phyloP scores from a whole-genome alignment of 768 basidiomycete genomes.

The Cystobasidiopsis lactophilus region DNA sequence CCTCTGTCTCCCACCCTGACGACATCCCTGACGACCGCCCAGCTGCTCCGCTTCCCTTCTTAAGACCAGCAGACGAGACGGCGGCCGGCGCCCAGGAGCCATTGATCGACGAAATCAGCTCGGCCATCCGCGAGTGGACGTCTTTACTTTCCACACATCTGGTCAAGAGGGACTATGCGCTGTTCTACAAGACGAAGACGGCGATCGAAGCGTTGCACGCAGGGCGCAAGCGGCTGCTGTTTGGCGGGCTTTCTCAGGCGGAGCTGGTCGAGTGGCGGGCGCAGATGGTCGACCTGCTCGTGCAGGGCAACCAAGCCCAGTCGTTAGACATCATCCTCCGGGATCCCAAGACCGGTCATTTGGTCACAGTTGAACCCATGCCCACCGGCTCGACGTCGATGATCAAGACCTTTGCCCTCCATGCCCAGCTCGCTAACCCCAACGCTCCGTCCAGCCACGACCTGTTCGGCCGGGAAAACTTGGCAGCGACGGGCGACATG shows the following conservation, averaged over 20 bases:
- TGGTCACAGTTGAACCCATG: slow-evolving; percentile 76
- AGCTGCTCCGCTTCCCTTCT: slow-evolving; percentile 70
- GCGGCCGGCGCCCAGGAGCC: slow-evolving; percentile 60
- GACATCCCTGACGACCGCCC: slow-evolving; percentile 33
- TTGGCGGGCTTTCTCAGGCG: slow-evolving; percentile 58
- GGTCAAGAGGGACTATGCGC: slow-evolving; percentile 62
- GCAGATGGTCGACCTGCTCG: slow-evolving; percentile 69
- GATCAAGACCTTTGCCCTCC: slow-evolving; percentile 76
- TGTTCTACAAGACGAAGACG: slow-evolving; percentile 63
- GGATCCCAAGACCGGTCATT: slow-evolving; percentile 70
- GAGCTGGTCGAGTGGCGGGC: slow-evolving; percentile 60
- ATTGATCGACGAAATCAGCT: slow-evolving; percentile 90
- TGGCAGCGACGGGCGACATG: too few species aligned
- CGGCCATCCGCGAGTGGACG: slow-evolving; percentile 90
- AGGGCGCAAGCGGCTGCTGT: slow-evolving; percentile 71
- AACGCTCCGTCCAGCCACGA: too few species aligned
- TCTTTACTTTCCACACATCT: slow-evolving; percentile 77
- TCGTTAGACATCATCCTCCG: slow-evolving; percentile 89
- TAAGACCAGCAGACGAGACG: slow-evolving; percentile 88
- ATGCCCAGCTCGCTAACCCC: slow-evolving; percentile 28
- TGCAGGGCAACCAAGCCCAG: slow-evolving; percentile 74
- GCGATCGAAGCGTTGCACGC: slow-evolving; percentile 80
- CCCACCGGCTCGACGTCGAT: slow-evolving; percentile 35
- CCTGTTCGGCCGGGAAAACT: too few species aligned
- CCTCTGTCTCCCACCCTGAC: not conserved